Evolutionary conservation across 129 eudicot genomes (phyloP).

Genomic region (Tanacetum coccineum): DNA sequence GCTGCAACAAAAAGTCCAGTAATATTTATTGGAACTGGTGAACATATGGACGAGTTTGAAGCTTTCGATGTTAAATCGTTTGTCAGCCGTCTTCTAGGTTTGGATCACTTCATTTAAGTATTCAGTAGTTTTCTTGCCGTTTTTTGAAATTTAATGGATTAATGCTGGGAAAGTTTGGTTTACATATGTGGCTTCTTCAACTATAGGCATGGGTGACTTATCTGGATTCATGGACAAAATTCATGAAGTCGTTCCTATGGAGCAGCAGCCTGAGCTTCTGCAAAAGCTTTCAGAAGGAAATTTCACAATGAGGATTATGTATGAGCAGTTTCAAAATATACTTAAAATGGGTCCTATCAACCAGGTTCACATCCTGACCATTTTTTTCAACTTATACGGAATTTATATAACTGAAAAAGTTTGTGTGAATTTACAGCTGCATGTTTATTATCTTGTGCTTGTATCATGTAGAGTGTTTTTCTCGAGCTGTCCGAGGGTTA

Average conservation of each 20-base stretch:
- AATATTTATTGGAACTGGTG: slow-evolving; percentile 95
- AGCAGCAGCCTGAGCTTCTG: slow-evolving; percentile 90
- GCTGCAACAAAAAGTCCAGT: slow-evolving; percentile 97
- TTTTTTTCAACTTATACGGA: no score
- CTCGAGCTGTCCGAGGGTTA: slow-evolving; percentile 98
- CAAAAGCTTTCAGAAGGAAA: slow-evolving; percentile 85
- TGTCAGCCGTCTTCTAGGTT: slow-evolving; percentile 93
- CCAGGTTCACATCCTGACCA: slow-evolving; percentile 49
- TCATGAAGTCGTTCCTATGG: slow-evolving; percentile 95
- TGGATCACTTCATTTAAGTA: slow-evolving; percentile 5
- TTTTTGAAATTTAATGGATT: neutral
- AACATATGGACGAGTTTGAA: slow-evolving; percentile 97
- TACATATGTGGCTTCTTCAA: slow-evolving; percentile 7
- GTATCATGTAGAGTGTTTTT: slow-evolving; percentile 63
- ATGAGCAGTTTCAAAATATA: slow-evolving; percentile 70
- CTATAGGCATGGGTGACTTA: slow-evolving; percentile 83
- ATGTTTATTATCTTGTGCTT: neutral
- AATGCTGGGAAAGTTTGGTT: slow-evolving; percentile 5
- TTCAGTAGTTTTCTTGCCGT: neutral
- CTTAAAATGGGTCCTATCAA: slow-evolving; percentile 90
- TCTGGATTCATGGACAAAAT: slow-evolving; percentile 91
- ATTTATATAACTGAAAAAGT: no score
- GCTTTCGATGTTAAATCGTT: slow-evolving; percentile 88
- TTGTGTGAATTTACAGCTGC: neutral
- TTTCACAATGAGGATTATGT: slow-evolving; percentile 79